Percentiles rank a stretch among this genome's conserved stretches.
These are phyloP conservation scores for Cryptosporidium felis DNA, from an alignment of 169 alveolate species.

Conservation along the genomic window DNA sequence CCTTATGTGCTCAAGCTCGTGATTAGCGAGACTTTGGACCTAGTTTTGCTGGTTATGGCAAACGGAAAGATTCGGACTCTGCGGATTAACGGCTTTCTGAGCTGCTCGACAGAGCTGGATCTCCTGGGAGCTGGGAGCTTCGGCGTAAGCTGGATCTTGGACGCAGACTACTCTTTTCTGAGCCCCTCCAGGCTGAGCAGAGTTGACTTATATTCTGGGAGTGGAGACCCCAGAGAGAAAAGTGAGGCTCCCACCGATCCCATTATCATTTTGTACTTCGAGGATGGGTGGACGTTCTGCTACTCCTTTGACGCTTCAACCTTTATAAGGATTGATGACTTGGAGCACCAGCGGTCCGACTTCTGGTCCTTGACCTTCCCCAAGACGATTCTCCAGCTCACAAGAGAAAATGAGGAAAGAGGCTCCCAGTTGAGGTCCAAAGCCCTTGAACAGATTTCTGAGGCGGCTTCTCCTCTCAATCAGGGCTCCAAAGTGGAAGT, in stretches of 20 bases:
- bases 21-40: constrained; percentile 3
- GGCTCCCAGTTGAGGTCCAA: not conserved
- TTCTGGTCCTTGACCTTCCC: constrained; percentile 51
- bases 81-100: not conserved
- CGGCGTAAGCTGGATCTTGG: constrained; percentile 12
- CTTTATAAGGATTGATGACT: constrained; percentile 60
- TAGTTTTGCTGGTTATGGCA: constrained; percentile 14
- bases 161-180: constrained; percentile 27
- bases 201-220: constrained; percentile 18
- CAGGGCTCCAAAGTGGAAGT: constrained; percentile 2
- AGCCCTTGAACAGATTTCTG: constrained; percentile 5
- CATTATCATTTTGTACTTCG: constrained; percentile 14
- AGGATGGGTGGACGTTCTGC: constrained; percentile 32
- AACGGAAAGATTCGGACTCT: constrained; percentile 20
- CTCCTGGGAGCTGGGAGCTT: not conserved
- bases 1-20: constrained; percentile 47
- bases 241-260: not conserved
- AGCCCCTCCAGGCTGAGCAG: not conserved
- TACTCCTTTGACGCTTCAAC: constrained; percentile 24
- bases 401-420: not conserved
- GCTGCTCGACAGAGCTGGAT: not conserved
- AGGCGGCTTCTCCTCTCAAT: not conserved
- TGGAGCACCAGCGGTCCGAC: constrained; percentile 26
- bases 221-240: not conserved
- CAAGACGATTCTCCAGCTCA: not conserved